Evolutionary conservation across 164 flowering plant species (phyloP), one percentile per base, ranked within the genome.

Genomic region (Vitis amurensis): DNA sequence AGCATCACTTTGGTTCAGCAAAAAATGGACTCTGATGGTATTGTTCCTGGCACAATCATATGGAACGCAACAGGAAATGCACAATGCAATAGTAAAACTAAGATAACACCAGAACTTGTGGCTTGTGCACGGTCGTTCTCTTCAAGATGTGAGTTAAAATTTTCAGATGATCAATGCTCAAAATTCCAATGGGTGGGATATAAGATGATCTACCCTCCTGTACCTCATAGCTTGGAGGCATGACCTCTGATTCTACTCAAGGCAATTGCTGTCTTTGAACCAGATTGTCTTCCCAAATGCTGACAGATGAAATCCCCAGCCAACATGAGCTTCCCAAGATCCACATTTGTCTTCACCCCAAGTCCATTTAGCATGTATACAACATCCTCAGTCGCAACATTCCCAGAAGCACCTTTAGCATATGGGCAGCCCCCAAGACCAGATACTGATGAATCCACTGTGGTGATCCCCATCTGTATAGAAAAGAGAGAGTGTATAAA

Each of bases 391-490:
- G 98, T 95, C 2, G 99, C 98, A 56, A 93, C 98, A 79, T 93
- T 93, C 30, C 99, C 98, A 44, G 98, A 85, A 49, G 99, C 99
- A 56, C 98, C 99, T 79, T 88, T 89, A 0, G 98, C 99, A 76
- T 90, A 95, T 31, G 99, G 98, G 71, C 99, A 95, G 12, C 99
- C 99, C 13, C 98, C 99, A 30, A 95, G 90, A 53, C 99, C 99
- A 13, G 97, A 71, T 8, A 91, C 85, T 17, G 99, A 90, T 30
- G 98, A 90, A 73, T 95, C 99, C 58, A 95, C 84, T 3, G 71
- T 83, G 77, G 82, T 82, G 59, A 95, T 88, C 64, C 98, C 98
- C 96, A 93, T 88, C 97, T 95, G 87, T 72, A 37, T 31, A 61
- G 4, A 48, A 23, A 31, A 59, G 2, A 2, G 8, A 5, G 29